Percentiles rank a stretch among this genome's conserved stretches.
phyloP scores from a whole-genome alignment of 148 eudicot species.

The Dysphania ambrosioides region DNA sequence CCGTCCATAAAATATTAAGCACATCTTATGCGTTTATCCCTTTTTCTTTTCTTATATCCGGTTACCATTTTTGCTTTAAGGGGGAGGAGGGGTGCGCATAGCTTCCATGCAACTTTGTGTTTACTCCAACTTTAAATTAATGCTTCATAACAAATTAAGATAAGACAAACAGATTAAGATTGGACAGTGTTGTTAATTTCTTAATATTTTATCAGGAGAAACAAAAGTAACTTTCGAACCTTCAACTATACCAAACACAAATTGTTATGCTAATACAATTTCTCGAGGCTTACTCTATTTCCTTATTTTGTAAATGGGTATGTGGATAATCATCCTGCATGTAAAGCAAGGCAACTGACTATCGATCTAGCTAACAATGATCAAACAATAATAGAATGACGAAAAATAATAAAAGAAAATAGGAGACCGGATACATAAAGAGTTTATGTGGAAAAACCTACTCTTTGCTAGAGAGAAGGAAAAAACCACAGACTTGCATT shows the following conservation, averaged over 20 bases:
- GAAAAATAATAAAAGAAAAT: too few relatives aligned
- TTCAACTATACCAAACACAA: not conserved
- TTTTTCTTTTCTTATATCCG: slow-evolving; percentile 11
- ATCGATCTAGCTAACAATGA: too few relatives aligned
- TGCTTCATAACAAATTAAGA: not conserved
- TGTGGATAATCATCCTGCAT: not conserved
- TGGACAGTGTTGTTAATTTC: slow-evolving; percentile 9
- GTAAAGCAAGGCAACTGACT: too few relatives aligned
- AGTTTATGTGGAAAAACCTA: too few relatives aligned
- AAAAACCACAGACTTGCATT: too few relatives aligned
- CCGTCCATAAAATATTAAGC: not conserved
- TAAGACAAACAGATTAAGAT: slow-evolving; percentile 12
- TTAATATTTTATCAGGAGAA: not conserved
- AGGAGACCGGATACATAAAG: too few relatives aligned
- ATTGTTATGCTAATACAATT: not conserved
- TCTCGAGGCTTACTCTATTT: not conserved
- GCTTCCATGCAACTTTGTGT: slow-evolving; percentile 5
- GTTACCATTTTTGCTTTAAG: not conserved
- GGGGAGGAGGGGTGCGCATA: not conserved
- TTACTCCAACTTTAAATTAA: not conserved
- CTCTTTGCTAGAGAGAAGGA: too few relatives aligned
- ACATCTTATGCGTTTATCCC: slow-evolving; percentile 5
- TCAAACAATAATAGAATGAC: too few relatives aligned
- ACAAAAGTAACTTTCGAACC: not conserved
- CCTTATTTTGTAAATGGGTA: too few relatives aligned